Base-by-base conservation (phyloP, 2,329 filamentous ascomycete species). In the Tolypocladium guangdongense region DNA sequence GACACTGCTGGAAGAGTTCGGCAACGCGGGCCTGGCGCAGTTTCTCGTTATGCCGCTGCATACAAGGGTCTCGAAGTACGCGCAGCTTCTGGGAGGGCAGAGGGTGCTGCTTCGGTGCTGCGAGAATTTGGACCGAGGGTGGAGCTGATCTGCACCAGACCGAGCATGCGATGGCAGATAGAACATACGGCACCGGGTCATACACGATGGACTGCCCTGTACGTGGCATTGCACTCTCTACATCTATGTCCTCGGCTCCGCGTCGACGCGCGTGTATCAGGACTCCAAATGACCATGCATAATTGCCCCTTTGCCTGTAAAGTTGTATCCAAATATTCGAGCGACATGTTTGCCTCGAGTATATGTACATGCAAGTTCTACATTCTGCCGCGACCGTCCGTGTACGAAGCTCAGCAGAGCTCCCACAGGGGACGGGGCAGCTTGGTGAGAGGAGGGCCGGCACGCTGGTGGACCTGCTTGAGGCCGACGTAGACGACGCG, bases 401-500 rank as follows among this genome's bases (percentile, higher is more conserved):
- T 2, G 24, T n/a, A n/a, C 22, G 30, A 32, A 20, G 8, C 48
- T 74, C 58, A 79, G 60, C 77, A 81, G 49, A 83, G 66, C 62
- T 84, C 80, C 82, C 83, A 87, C 60, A 87, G 65, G 6, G 84
- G 83, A 32, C 78, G 74, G 2, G 83, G 83, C 46, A 86, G 65
- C 52, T 76, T 70, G 18, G 64, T 54, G 56, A 54, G 59, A 57
- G 51, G 59, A 56, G 56, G 56, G 56, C 55, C 59, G 52, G 49
- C 60, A 4, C 57, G 60, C 27, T 62, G 61, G 54, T 64, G 67
- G 36, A 68, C 58, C 58, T 80, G 77, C 64, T 80, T 82, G 56
- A 92, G 73, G 4, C 87, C 88, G 24, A 96, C 84, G 62, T 95
- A 96, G 8, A 93, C 90, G 57, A 93, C 86, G 51, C 88, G 81